phyloP scores from a whole-genome alignment of 441 rosid genomes.

The Erodium trifolium region DNA sequence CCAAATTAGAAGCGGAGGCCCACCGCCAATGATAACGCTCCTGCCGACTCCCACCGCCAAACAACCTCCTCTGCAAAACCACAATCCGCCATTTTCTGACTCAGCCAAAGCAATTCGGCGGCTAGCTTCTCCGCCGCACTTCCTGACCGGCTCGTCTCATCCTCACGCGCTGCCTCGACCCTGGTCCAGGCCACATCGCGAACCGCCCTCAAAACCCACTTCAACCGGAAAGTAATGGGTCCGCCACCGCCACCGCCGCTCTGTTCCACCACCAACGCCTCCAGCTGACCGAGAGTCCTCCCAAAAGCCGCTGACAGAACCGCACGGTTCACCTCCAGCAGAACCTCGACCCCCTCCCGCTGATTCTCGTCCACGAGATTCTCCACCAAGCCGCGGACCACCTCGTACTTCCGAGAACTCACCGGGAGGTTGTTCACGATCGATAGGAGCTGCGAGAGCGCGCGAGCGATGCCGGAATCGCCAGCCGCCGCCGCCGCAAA shows the following conservation, averaged over 20 bases:
- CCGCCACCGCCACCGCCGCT: constrained; percentile 14
- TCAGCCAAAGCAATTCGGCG: constrained; percentile 77
- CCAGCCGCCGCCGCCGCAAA: constrained; percentile 13
- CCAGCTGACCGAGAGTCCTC: constrained; percentile 50
- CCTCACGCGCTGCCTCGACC: constrained; percentile 25
- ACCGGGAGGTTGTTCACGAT: constrained; percentile 59
- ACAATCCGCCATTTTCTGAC: constrained; percentile 54
- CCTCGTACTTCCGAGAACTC: constrained; percentile 65
- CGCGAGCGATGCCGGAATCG: constrained; percentile 57
- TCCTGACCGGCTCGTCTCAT: constrained; percentile 26
- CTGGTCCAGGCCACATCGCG: constrained; percentile 14
- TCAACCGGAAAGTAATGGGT: constrained; percentile 28
- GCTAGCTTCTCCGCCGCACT: constrained; percentile 57
- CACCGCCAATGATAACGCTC: too few species aligned
- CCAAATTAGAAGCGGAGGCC: constrained; percentile 73
- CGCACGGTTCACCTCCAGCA: constrained; percentile 45
- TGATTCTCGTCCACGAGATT: constrained; percentile 61
- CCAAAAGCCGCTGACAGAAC: constrained; percentile 59
- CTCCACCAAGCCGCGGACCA: constrained; percentile 67
- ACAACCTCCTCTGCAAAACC: constrained; percentile 68
- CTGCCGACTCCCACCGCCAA: constrained; percentile 55
- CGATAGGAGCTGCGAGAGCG: constrained; percentile 54
- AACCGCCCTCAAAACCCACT: constrained; percentile 36
- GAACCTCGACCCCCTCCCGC: constrained; percentile 29
- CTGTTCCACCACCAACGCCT: constrained; percentile 13